These are phyloP conservation scores for Wickerhamomyces queroliae DNA, from an alignment of 805 yeast genomes.

Conservation along the genomic window DNA sequence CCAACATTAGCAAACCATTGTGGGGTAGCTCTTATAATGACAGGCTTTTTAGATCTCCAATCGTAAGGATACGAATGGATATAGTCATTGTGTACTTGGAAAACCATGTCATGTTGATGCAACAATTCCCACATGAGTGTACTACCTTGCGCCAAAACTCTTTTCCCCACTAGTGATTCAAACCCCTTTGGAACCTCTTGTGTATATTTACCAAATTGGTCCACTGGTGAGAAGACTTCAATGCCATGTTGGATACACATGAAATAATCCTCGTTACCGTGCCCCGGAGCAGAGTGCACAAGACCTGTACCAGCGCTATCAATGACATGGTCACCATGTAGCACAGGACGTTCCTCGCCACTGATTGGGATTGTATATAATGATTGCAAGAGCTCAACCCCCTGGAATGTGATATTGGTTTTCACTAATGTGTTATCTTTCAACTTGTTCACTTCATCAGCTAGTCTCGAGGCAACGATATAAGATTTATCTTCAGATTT, in stretches of 20 bases:
- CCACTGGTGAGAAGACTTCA: constrained; percentile 70
- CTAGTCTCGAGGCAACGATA: constrained; percentile 52
- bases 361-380: constrained; percentile 54
- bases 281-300: constrained; percentile 97
- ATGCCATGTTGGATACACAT: constrained; percentile 56
- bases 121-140: constrained; percentile 38
- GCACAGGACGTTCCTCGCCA: constrained; percentile 44
- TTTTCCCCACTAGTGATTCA: constrained; percentile 43
- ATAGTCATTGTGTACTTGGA: constrained; percentile 42
- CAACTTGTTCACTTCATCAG: constrained; percentile 29
- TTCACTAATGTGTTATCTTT: constrained; percentile 16
- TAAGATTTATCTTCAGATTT: constrained; percentile 34
- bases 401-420: constrained; percentile 30
- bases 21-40: constrained; percentile 91
- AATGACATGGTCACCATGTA: constrained; percentile 81
- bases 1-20: constrained; percentile 95
- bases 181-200: constrained; percentile 42
- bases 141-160: constrained; percentile 61
- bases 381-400: constrained; percentile 33
- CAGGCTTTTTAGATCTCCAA: constrained; percentile 95
- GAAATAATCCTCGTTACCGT: constrained; percentile 89
- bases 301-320: constrained; percentile 85
- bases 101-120: constrained; percentile 37
- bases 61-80: constrained; percentile 91
- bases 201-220: constrained; percentile 64